phyloP scores from a whole-genome alignment of 768 basidiomycete genomes.

The Kwoniella shandongensis region DNA sequence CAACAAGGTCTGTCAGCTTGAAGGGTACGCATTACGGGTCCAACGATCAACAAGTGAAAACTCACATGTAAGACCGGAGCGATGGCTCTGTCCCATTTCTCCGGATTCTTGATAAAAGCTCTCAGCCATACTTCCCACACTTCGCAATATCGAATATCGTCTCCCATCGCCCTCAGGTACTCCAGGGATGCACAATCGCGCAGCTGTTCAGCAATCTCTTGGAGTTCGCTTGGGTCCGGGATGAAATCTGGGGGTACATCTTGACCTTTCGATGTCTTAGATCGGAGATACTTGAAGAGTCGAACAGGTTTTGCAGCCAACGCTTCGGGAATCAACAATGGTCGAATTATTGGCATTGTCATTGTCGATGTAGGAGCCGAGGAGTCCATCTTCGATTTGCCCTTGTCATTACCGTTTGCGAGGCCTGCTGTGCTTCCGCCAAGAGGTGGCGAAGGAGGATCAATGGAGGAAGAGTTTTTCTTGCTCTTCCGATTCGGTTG shows the following conservation, averaged over 20 bases:
- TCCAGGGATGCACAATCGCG: constrained; percentile 19
- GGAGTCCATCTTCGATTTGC: not conserved
- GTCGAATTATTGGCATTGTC: constrained; percentile 23
- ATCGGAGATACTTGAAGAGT: constrained; percentile 35
- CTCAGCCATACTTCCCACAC: constrained; percentile 28
- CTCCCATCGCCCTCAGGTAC: constrained; percentile 35
- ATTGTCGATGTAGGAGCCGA: not conserved
- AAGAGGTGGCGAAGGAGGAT: constrained; percentile 6
- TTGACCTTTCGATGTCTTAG: constrained; percentile 6
- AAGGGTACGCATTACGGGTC: too few relatives aligned
- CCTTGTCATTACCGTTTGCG: not conserved
- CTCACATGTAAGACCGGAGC: constrained; percentile 34
- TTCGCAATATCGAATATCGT: constrained; percentile 28
- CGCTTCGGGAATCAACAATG: constrained; percentile 13
- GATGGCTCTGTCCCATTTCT: constrained; percentile 32
- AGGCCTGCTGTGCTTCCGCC: not conserved
- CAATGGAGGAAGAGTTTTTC: constrained; percentile 21
- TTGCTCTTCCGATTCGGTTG: not conserved
- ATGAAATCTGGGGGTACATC: constrained; percentile 21
- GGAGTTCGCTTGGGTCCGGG: constrained; percentile 31
- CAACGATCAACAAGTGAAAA: not conserved
- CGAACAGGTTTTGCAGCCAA: constrained; percentile 21
- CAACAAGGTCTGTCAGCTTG: too few relatives aligned
- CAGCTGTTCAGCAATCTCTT: constrained; percentile 29
- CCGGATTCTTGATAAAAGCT: constrained; percentile 22